Evolutionary conservation across 495 filamentous ascomycete genomes (phyloP).

Genomic region (Trichoderma gamsii): DNA sequence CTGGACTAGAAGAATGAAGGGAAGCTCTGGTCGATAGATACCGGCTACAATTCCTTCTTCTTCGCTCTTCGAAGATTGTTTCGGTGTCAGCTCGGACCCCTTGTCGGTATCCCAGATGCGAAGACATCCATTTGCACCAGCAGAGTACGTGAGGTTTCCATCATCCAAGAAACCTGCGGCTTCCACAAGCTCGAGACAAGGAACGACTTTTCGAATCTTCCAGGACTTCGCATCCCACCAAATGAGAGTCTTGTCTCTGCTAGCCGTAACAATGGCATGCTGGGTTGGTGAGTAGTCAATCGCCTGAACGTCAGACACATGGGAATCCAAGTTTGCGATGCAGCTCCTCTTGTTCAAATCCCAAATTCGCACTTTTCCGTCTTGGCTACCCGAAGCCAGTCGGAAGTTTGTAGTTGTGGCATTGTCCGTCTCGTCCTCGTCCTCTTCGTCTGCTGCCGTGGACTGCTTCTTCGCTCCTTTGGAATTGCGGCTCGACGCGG

Average conservation of each 20-base stretch:
- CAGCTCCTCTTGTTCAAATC: constrained; percentile 78
- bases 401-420: constrained; percentile 54
- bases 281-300: constrained; percentile 71
- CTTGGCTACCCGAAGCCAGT: constrained; percentile 85
- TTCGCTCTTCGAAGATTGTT: constrained; percentile 60
- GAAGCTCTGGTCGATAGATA: constrained; percentile 53
- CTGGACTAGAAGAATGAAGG: constrained; percentile 75
- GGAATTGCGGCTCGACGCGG: constrained; percentile 26
- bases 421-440: constrained; percentile 37
- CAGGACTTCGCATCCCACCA: constrained; percentile 82
- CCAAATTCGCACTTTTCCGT: constrained; percentile 87
- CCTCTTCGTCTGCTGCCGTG: constrained; percentile 38
- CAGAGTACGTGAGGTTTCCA: constrained; percentile 68
- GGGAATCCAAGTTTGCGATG: constrained; percentile 74
- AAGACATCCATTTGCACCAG: constrained; percentile 75
- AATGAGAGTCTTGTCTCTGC: constrained; percentile 89
- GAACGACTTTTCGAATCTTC: constrained; percentile 76
- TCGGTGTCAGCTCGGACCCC: constrained; percentile 71
- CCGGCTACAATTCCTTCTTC: constrained; percentile 71
- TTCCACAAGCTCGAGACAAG: constrained; percentile 81
- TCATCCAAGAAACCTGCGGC: constrained; percentile 69
- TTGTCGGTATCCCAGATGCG: constrained; percentile 74
- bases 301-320: constrained; percentile 84
- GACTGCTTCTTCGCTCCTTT: constrained; percentile 42
- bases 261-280: constrained; percentile 76